Evolutionary conservation across 192 early-diverging fungal genomes (phyloP), one percentile per base, ranked within the genome.

Genomic region (Diversispora eburnea): DNA sequence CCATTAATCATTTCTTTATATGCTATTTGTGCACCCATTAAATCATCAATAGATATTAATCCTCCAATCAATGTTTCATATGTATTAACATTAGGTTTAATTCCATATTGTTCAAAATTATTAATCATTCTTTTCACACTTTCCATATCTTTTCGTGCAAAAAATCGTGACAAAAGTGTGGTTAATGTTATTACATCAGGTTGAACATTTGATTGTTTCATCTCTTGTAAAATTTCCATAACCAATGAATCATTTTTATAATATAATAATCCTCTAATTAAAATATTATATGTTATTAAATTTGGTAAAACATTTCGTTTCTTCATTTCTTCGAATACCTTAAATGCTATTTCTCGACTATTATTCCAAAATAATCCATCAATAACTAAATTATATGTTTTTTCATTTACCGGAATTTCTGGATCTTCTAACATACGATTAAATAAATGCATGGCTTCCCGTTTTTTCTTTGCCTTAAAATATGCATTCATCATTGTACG

Each of bases 361-460:
- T 49, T 47, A 51, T 51, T 61, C 25, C 46, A 73, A 12, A 59
- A 62, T 62, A 73, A 20, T 41, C 71, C 71, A 63, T 63, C 33
- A 49, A 73, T 73, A 19, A 73, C 49, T n/a, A 57, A 8, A 73
- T 73, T 73, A 61, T 48, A 73, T 15, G 25, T 13, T 25, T 48
- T 19, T 22, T 57, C 59, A 41, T 60, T 51, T 33, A 73, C 6
- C 39, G 22, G 42, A 48, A 73, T 70, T 22, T 70, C 56, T 45
- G 12, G 25, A 41, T 52, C 67, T 70, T 42, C 15, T 25, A 9
- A 20, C 71, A 73, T 62, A 62, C 62, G 45, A 19, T 58, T 8
- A 61, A 58, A 73, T 49, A 73, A 33, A 25, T 47, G 12, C 22
- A 42, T n/a, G 3, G 71, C 71, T 61, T 61, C 49, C 17, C 3